A percentile compares a stretch with the other conserved stretches of the same genome.
These are phyloP conservation scores for Neurospora sp. DNA, from an alignment of 495 filamentous ascomycete genomes.

Conservation along the genomic window DNA sequence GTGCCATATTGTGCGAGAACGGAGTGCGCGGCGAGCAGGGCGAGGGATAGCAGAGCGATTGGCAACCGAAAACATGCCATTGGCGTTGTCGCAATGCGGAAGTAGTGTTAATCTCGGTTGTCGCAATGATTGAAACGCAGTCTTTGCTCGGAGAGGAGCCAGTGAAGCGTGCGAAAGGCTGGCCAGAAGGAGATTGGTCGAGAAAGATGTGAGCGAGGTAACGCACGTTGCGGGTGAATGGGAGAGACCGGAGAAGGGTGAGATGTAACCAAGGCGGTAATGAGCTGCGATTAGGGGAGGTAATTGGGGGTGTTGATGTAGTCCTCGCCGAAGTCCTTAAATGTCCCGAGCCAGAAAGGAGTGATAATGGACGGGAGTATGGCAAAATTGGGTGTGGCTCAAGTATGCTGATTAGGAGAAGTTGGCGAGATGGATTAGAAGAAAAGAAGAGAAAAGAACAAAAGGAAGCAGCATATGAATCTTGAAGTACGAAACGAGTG, in stretches of 20 bases:
- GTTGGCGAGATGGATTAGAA: neutral
- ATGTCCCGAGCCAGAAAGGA: neutral
- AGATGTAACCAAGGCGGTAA: neutral
- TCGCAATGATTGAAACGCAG: neutral
- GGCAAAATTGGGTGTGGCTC: neutral
- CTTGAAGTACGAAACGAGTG: neutral
- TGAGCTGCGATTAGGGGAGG: neutral
- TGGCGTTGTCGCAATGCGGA: neutral
- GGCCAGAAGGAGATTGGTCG: neutral
- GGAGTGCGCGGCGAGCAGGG: neutral
- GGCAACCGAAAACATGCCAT: slow-evolving; percentile 6
- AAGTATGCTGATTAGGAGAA: neutral
- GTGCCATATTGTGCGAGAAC: slow-evolving; percentile 9
- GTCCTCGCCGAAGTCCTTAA: neutral
- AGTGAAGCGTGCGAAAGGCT: neutral
- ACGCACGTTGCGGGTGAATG: neutral
- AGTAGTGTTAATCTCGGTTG: neutral
- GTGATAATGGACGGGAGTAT: neutral
- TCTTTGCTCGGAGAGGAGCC: neutral
- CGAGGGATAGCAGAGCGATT: neutral
- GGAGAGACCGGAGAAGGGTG: neutral
- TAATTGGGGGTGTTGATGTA: neutral
- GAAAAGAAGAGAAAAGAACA: neutral
- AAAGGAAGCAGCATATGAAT: neutral
- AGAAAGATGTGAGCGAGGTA: neutral